phyloP scores from a whole-genome alignment of 1,139 yeast species.

The Yamadazyma jaroonii region DNA sequence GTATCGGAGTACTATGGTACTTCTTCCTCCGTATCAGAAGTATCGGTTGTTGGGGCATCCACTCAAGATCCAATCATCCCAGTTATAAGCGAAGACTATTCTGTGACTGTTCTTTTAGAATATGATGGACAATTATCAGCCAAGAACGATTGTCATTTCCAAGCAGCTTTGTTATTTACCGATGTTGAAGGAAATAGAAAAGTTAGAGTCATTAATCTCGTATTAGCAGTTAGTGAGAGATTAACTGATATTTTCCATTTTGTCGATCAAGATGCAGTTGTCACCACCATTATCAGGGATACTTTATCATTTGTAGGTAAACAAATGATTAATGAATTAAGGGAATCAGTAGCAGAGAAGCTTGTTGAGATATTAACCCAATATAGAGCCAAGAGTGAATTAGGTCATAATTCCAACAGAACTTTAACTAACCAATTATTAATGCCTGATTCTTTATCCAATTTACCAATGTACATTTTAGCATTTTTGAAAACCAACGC shows the following conservation, averaged over 20 bases:
- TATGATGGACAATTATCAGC: conserved; percentile 77
- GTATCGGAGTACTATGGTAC: conserved; percentile 75
- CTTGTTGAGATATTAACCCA: conserved; percentile 73
- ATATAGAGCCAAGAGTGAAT: conserved; percentile 59
- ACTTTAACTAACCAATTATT: conserved; percentile 64
- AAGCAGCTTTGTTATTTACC: conserved; percentile 85
- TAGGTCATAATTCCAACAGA: conserved; percentile 45
- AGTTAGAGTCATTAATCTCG: conserved; percentile 79
- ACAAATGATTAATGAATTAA: conserved; percentile 58
- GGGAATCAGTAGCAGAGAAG: conserved; percentile 62
- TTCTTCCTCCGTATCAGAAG: conserved; percentile 26
- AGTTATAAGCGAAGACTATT: conserved; percentile 59
- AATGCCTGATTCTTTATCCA: conserved; percentile 77
- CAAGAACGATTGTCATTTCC: conserved; percentile 82
- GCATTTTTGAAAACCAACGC: conserved; percentile 70
- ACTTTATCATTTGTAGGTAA: conserved; percentile 59
- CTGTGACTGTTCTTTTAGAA: conserved; percentile 66
- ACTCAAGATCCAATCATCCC: conserved; percentile 70
- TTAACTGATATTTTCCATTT: conserved; percentile 73
- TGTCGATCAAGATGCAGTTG: conserved; percentile 80
- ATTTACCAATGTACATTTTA: conserved; percentile 66
- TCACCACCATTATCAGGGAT: conserved; percentile 72
- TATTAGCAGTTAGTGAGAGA: conserved; percentile 78
- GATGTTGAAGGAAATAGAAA: conserved; percentile 72
- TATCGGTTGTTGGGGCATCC: conserved; percentile 33